These are phyloP conservation scores for Boletus mariae DNA, from an alignment of 1,284 basidiomycete genomes.

Conservation along the genomic window DNA sequence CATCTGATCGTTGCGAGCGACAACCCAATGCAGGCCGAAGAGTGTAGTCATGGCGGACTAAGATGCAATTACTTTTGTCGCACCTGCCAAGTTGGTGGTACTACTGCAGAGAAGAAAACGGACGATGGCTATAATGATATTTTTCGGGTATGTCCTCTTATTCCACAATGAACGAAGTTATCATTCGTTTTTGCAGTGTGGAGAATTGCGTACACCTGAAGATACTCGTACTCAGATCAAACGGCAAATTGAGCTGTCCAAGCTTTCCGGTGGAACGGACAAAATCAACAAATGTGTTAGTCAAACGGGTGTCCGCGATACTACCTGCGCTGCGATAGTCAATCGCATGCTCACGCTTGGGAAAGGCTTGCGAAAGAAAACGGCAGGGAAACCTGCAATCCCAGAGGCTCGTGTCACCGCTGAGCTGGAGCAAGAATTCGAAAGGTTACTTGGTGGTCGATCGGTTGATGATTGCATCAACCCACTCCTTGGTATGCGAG, in stretches of 20 bases:
- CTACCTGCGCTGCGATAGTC: background rate
- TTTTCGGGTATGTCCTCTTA: background rate
- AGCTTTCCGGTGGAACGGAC: conserved; percentile 2
- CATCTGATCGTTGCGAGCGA: conserved; percentile 27
- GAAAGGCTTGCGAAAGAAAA: background rate
- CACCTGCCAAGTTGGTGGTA: conserved; percentile 21
- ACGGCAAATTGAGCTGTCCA: conserved; percentile 7
- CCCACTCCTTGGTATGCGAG: background rate
- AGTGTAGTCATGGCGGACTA: conserved; percentile 30
- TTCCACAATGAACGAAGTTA: conserved; percentile 14
- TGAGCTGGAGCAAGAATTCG: background rate
- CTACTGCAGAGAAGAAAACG: background rate
- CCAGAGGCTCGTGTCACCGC: background rate
- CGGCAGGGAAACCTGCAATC: background rate
- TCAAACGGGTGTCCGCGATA: background rate
- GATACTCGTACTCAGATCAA: conserved; percentile 9
- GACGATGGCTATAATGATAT: background rate
- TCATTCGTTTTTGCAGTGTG: background rate
- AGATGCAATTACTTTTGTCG: conserved; percentile 31
- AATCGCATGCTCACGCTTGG: background rate
- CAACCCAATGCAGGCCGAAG: conserved; percentile 37
- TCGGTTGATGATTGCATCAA: background rate
- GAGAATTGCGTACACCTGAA: conserved; percentile 4
- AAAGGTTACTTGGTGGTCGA: background rate
- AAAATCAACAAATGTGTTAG: conserved; percentile 9